A percentile compares a stretch with the other conserved stretches of the same genome.
These are phyloP conservation scores for Starmerella apis DNA, from an alignment of 805 yeast genomes.

Conservation along the genomic window DNA sequence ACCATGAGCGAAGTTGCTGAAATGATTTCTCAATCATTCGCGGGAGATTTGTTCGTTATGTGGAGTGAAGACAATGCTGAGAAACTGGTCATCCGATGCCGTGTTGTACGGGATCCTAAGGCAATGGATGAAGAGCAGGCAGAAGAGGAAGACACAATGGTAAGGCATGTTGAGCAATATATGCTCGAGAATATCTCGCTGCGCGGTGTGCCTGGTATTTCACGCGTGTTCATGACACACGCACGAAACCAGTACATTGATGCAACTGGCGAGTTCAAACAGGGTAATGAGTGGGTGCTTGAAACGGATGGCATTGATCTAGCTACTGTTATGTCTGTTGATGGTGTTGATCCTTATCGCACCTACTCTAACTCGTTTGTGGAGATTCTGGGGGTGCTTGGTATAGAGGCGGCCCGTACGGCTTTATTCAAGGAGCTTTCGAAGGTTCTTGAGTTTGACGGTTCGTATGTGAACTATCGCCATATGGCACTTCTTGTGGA, in stretches of 20 bases:
- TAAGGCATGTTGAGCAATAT: slow-evolving; percentile 88
- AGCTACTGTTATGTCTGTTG: slow-evolving; percentile 87
- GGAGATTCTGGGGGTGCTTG: slow-evolving; percentile 86
- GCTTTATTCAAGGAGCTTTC: slow-evolving; percentile 88
- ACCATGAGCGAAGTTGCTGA: slow-evolving; percentile 98
- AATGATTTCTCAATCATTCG: slow-evolving; percentile 82
- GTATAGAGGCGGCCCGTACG: slow-evolving; percentile 96
- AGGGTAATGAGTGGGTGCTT: slow-evolving; percentile 92
- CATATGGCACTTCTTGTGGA: slow-evolving; percentile 96
- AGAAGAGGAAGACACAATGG: slow-evolving; percentile 92
- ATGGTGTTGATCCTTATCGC: slow-evolving; percentile 84
- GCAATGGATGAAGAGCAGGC: slow-evolving; percentile 86
- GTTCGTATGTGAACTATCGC: slow-evolving; percentile 97
- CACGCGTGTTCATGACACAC: slow-evolving; percentile 60
- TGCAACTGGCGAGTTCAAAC: slow-evolving; percentile 77
- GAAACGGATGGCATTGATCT: slow-evolving; percentile 98
- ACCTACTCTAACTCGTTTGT: slow-evolving; percentile 95
- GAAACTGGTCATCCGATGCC: slow-evolving; percentile 90
- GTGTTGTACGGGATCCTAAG: slow-evolving; percentile 95
- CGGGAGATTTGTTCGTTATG: slow-evolving; percentile 89
- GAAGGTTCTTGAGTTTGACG: slow-evolving; percentile 98
- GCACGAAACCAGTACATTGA: slow-evolving; percentile 37
- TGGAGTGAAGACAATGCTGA: slow-evolving; percentile 99
- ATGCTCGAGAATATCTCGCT: slow-evolving; percentile 91
- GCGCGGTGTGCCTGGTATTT: slow-evolving; percentile 91